A percentile compares a stretch with the other conserved stretches of the same genome.
Evolutionary conservation across 345 rosid species (phyloP).

Genomic region (Hibiscus mutabilis): DNA sequence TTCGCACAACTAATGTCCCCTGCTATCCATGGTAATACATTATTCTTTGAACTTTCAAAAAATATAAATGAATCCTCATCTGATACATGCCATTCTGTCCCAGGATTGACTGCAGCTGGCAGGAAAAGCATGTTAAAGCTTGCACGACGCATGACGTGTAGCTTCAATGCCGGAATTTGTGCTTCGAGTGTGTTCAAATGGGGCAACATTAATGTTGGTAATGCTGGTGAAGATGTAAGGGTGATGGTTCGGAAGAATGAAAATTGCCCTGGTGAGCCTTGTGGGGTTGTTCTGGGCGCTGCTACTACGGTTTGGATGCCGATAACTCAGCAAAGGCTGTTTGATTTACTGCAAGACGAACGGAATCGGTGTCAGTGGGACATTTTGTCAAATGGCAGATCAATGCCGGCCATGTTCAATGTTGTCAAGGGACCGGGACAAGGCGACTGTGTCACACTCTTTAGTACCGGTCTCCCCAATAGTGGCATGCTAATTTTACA

Average conservation of each 20-base stretch:
- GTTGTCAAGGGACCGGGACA: conserved; percentile 55
- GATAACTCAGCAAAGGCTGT: conserved; percentile 43
- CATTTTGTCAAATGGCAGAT: conserved; percentile 54
- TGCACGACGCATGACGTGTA: conserved; percentile 56
- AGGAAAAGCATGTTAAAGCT: conserved; percentile 55
- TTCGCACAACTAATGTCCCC: conserved; percentile 57
- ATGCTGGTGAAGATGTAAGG: conserved; percentile 51
- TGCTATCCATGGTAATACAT: conserved; percentile 20
- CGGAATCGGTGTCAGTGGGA: conserved; percentile 61
- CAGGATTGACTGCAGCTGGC: conserved; percentile 24
- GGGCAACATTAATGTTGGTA: conserved; percentile 48
- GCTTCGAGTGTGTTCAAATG: conserved; percentile 47
- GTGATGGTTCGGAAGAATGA: conserved; percentile 55
- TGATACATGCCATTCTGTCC: neutral
- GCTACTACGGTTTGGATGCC: conserved; percentile 67
- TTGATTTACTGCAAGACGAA: conserved; percentile 49
- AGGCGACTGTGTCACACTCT: conserved; percentile 57
- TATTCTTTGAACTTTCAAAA: neutral
- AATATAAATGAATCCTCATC: neutral
- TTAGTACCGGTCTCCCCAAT: conserved; percentile 46
- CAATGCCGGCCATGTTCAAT: conserved; percentile 62
- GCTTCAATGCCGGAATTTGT: conserved; percentile 55
- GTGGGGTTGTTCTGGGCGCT: conserved; percentile 55
- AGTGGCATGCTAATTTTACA: conserved; percentile 63
- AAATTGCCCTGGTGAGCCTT: conserved; percentile 59